A percentile compares a stretch with the other conserved stretches of the same genome.
phyloP scores from a whole-genome alignment of 2,329 filamentous ascomycete genomes.

The Ustilaginoidea virens region DNA sequence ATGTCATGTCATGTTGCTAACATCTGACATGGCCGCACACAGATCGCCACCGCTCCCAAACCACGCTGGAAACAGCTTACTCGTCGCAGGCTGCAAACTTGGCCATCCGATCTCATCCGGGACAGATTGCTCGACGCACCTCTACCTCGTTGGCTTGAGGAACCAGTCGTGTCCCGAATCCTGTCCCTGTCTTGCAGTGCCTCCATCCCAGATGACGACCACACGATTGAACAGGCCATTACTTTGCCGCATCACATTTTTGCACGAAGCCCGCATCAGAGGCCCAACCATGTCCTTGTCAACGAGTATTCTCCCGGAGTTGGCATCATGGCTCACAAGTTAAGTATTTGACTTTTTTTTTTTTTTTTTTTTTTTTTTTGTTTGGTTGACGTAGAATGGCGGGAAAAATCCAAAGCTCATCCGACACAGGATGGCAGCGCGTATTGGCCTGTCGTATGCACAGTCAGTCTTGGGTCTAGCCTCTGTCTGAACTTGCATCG shows the following conservation, averaged over 20 bases:
- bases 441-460: constrained; percentile 80
- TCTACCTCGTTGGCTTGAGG: constrained; percentile 60
- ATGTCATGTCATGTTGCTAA: too few species aligned
- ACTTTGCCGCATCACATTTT: constrained; percentile 28
- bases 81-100: constrained; percentile 81
- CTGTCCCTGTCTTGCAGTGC: constrained; percentile 29
- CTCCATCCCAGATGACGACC: constrained; percentile 1
- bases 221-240: background rate
- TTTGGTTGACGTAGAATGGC: too few species aligned
- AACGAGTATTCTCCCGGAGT: constrained; percentile 83
- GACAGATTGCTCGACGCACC: constrained; percentile 61
- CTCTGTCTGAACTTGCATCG: constrained; percentile 65
- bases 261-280: constrained; percentile 50
- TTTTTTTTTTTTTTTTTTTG: too few species aligned
- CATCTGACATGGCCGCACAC: constrained; percentile 4
- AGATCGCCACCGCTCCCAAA: constrained; percentile 49
- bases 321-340: constrained; percentile 93
- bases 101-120: constrained; percentile 69
- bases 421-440: constrained; percentile 54
- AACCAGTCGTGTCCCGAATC: constrained; percentile 51
- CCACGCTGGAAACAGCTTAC: constrained; percentile 76
- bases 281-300: constrained; percentile 81
- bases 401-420: constrained; percentile 16
- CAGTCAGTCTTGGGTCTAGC: constrained; percentile 66
- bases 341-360: constrained; percentile 15